A percentile compares a stretch with the other conserved stretches of the same genome.
Evolutionary conservation across 257 asterid genomes (phyloP).

Genomic region (Datura wrightii): DNA sequence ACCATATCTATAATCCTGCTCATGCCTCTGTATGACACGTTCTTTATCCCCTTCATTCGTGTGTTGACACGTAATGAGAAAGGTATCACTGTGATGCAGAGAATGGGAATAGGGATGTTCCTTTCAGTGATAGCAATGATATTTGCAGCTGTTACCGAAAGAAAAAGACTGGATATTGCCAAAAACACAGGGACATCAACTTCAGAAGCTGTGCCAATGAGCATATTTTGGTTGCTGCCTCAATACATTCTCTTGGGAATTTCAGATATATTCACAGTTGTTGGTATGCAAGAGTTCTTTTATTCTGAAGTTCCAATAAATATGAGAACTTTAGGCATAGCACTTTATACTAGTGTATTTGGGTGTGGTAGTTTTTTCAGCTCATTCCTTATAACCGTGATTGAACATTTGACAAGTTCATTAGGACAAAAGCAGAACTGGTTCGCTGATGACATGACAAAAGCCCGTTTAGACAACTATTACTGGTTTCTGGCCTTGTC

Average conservation of each 20-base stretch:
- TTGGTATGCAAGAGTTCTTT: constrained; percentile 96
- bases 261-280: constrained; percentile 92
- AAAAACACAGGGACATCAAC: neutral
- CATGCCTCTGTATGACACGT: constrained; percentile 79
- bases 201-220: constrained; percentile 50
- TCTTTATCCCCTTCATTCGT: constrained; percentile 71
- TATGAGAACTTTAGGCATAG: constrained; percentile 91
- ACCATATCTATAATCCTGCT: constrained; percentile 71
- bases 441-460: constrained; percentile 66
- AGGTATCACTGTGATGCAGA: constrained; percentile 77
- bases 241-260: constrained; percentile 85
- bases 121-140: constrained; percentile 82
- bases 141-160: constrained; percentile 75
- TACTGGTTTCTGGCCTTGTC: constrained; percentile 65
- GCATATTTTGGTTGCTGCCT: constrained; percentile 89
- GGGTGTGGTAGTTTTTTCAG: constrained; percentile 59
- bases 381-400: constrained; percentile 60
- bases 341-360: constrained; percentile 84
- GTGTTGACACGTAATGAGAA: constrained; percentile 59
- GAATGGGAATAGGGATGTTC: constrained; percentile 92
- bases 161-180: constrained; percentile 53
- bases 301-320: constrained; percentile 76
- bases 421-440: constrained; percentile 51
- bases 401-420: constrained; percentile 63
- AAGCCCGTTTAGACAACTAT: constrained; percentile 65